These are phyloP conservation scores for Fusarium sp. DNA, from an alignment of 2,329 filamentous ascomycete genomes.

Conservation along the genomic window DNA sequence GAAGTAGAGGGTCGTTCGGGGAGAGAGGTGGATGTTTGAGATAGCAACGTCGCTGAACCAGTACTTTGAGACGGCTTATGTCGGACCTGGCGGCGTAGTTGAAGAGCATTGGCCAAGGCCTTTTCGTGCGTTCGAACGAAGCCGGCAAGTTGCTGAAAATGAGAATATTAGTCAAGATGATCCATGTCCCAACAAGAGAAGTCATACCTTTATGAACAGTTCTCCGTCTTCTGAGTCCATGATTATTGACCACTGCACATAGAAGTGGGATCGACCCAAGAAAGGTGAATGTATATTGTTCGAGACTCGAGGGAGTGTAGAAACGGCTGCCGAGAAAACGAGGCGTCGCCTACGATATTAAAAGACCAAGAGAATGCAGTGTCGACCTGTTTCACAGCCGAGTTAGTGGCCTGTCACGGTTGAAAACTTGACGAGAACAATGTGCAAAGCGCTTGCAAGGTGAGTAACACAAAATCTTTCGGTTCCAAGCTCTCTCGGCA, in stretches of 20 bases:
- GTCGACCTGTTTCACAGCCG: slow-evolving; percentile 39
- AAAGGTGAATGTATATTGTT: slow-evolving; percentile 7
- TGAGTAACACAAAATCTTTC: slow-evolving; percentile 8
- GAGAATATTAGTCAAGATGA: background rate
- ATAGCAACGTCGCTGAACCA: slow-evolving; percentile 65
- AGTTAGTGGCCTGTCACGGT: slow-evolving; percentile 35
- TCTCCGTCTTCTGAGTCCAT: slow-evolving; percentile 93
- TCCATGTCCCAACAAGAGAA: background rate
- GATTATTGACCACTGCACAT: slow-evolving; percentile 57
- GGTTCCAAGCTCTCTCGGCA: slow-evolving; percentile 5
- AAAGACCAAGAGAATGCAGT: slow-evolving; percentile 29
- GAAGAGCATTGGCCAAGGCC: slow-evolving; percentile 93
- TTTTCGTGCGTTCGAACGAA: slow-evolving; percentile 98
- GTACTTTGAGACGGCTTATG: slow-evolving; percentile 76
- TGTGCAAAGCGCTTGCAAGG: slow-evolving; percentile 15
- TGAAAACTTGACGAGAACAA: slow-evolving; percentile 15
- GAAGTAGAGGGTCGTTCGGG: slow-evolving; percentile 73
- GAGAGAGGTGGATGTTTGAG: slow-evolving; percentile 64
- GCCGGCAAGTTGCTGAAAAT: slow-evolving; percentile 85
- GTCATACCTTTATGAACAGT: slow-evolving; percentile 83
- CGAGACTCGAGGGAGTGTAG: slow-evolving; percentile 12
- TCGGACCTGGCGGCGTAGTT: slow-evolving; percentile 80
- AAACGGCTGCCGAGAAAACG: slow-evolving; percentile 4
- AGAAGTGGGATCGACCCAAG: slow-evolving; percentile 15
- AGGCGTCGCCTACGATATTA: slow-evolving; percentile 28